phyloP scores from a whole-genome alignment of 2,329 filamentous ascomycete species.

The Cladophialophora exuberans region DNA sequence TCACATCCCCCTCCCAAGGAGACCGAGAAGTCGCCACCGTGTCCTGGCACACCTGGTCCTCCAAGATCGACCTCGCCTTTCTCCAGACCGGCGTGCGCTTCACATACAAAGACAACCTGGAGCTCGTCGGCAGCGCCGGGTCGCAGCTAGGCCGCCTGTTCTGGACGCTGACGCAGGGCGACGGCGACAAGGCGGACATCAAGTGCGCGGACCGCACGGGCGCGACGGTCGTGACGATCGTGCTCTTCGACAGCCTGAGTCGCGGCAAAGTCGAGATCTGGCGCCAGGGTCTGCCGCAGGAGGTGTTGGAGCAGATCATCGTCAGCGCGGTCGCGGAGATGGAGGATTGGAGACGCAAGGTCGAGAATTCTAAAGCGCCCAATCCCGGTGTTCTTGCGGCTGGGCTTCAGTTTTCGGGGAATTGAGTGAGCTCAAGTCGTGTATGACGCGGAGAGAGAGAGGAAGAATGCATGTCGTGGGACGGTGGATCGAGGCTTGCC shows the following conservation, averaged over 20 bases:
- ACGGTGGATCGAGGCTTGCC: too few relatives aligned
- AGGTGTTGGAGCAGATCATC: slow-evolving; percentile 11
- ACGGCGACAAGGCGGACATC: neutral
- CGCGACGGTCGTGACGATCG: neutral
- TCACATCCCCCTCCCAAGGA: neutral
- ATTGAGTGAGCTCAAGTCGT: neutral
- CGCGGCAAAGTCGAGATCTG: slow-evolving; percentile 11
- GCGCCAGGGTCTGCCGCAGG: neutral
- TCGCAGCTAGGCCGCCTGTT: slow-evolving; percentile 1
- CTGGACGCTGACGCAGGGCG: slow-evolving; percentile 4
- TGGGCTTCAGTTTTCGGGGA: neutral
- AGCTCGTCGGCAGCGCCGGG: neutral
- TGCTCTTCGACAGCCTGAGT: neutral
- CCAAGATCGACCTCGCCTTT: slow-evolving; percentile 17
- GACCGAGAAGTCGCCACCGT: neutral
- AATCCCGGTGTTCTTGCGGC: slow-evolving; percentile 25
- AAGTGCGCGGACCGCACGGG: slow-evolving; percentile 8
- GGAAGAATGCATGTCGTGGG: too few relatives aligned
- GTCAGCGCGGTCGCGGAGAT: slow-evolving; percentile 16
- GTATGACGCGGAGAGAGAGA: too few relatives aligned
- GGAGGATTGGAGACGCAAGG: slow-evolving; percentile 5
- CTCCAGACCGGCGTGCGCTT: neutral
- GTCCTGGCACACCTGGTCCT: slow-evolving; percentile 9
- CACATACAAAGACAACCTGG: slow-evolving; percentile 15
- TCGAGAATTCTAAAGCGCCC: neutral